phyloP scores from a whole-genome alignment of 2,329 filamentous ascomycete genomes.

The Ceratocystis smalleyi region DNA sequence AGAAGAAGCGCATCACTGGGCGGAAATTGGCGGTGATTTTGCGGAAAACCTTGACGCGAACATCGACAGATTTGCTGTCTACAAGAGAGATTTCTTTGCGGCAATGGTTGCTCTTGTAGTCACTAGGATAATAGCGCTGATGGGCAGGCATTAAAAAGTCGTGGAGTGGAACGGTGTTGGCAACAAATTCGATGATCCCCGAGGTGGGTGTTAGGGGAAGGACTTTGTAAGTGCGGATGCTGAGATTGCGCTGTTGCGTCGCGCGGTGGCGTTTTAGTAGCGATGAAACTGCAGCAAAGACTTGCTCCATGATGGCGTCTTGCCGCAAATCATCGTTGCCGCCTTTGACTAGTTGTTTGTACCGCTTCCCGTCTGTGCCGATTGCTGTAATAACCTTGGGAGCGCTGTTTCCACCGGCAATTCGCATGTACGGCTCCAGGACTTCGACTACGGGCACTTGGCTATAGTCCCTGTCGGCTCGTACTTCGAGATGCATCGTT shows the following conservation, averaged over 20 bases:
- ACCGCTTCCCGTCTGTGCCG: conserved; percentile 60
- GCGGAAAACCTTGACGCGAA: conserved; percentile 57
- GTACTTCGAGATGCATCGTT: conserved; percentile 70
- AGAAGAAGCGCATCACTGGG: conserved; percentile 91
- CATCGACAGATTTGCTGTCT: conserved; percentile 30
- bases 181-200: conserved; percentile 93
- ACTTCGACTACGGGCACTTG: conserved; percentile 56
- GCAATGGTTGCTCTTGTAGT: conserved; percentile 60
- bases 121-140: conserved; percentile 68
- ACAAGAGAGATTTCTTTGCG: conserved; percentile 61
- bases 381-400: conserved; percentile 83
- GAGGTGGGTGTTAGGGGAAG: conserved; percentile 70
- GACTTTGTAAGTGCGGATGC: conserved; percentile 94
- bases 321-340: conserved; percentile 92
- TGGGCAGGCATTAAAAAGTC: conserved; percentile 88
- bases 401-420: conserved; percentile 79
- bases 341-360: conserved; percentile 88
- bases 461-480: conserved; percentile 58
- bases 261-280: conserved; percentile 72
- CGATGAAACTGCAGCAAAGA: conserved; percentile 89
- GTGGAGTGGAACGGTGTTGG: conserved; percentile 80
- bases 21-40: conserved; percentile 69
- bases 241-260: conserved; percentile 75
- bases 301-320: conserved; percentile 98
- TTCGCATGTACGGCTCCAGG: conserved; percentile 61